Evolutionary conservation across 2,329 filamentous ascomycete genomes (phyloP).

Genomic region (Keithomyces neogunnii): DNA sequence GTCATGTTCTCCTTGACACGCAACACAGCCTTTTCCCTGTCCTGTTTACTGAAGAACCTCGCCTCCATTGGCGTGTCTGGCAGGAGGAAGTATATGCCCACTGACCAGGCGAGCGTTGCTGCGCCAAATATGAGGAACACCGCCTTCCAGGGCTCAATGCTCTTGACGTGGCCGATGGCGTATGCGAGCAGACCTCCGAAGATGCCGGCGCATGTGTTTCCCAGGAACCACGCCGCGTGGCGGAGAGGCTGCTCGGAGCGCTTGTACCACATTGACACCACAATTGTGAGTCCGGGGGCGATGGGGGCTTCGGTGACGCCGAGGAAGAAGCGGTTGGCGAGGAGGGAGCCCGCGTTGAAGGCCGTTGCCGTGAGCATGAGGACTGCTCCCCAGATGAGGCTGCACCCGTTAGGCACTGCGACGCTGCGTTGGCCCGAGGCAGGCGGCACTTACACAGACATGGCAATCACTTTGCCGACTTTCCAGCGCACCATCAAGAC

Average conservation of each 20-base stretch:
- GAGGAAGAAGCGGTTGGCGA: slow-evolving; percentile 23
- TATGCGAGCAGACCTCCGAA: slow-evolving; percentile 20
- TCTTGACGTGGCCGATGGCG: slow-evolving; percentile 19
- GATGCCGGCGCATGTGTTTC: slow-evolving; percentile 20
- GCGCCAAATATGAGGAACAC: slow-evolving; percentile 18
- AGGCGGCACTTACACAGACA: slow-evolving; percentile 5
- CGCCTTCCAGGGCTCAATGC: slow-evolving; percentile 18
- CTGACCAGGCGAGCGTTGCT: slow-evolving; percentile 14
- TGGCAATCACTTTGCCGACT: slow-evolving; percentile 17
- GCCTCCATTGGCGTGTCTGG: slow-evolving; percentile 17
- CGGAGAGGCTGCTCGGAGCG: slow-evolving; percentile 19
- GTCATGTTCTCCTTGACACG: slow-evolving; percentile 26
- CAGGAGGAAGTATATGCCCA: slow-evolving; percentile 12
- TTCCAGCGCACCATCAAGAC: slow-evolving; percentile 15
- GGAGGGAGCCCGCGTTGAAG: slow-evolving; percentile 18
- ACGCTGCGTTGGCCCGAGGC: too few species aligned
- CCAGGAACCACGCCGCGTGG: slow-evolving; percentile 24
- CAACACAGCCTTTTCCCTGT: slow-evolving; percentile 20
- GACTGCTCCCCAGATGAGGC: slow-evolving; percentile 26
- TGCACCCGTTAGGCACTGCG: background rate
- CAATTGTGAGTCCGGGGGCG: slow-evolving; percentile 20
- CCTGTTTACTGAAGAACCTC: slow-evolving; percentile 18
- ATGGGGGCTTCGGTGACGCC: slow-evolving; percentile 22
- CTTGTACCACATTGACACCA: slow-evolving; percentile 27
- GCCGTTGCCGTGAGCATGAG: slow-evolving; percentile 34